Base-by-base conservation (phyloP, 305 asterid genomes). In the Andrographis paniculata region DNA sequence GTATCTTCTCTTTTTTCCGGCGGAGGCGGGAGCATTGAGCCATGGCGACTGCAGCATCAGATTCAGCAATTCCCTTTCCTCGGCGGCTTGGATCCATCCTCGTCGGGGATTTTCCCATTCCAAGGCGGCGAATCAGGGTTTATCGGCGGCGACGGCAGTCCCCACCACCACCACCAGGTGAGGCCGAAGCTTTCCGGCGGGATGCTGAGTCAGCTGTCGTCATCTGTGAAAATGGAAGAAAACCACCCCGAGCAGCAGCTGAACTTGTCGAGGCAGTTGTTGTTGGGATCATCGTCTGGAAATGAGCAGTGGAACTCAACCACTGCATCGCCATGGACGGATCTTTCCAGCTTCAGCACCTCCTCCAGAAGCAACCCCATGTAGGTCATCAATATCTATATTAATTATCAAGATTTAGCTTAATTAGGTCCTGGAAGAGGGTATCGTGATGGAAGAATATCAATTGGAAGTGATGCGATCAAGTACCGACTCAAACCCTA, bases 271-370 rank as follows among this genome's bases (percentile, higher is more conserved):
- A 70, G 88, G 58, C 84, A 73, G 50, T 52, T 84, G 1, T 38
- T 76, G 63, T 80, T 65, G 15, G 61, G 73, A 13, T 58, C 70
- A 10, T 59, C 69, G 46, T 52, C 47, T 1, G 70, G 54, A 17
- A 72, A 63, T 42, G 69, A 73, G 47, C 79, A 75, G 52, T 84
- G 95, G 97, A 72, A 54, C 50, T 18, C 49, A 3, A 40, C 30
- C 9, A 28, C 68, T 5, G 66, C 57, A 10, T 56, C 65, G 14
- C 11, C 11, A 50, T 87, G 94, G 96, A 78, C 75, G 0, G 93
- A 87, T 42, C 79, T 83, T 55, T 67, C 94, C 2, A 69, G 73
- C 55, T 85, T 85, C 63, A 82, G 81, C 61, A 79, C 95, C 37
- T 73, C 93, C 42, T 77, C 97, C 1, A 64, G 89, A 19, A 81